Evolutionary conservation across 345 rosid genomes (phyloP).

Genomic region (Chamaenerion angustifolium): DNA sequence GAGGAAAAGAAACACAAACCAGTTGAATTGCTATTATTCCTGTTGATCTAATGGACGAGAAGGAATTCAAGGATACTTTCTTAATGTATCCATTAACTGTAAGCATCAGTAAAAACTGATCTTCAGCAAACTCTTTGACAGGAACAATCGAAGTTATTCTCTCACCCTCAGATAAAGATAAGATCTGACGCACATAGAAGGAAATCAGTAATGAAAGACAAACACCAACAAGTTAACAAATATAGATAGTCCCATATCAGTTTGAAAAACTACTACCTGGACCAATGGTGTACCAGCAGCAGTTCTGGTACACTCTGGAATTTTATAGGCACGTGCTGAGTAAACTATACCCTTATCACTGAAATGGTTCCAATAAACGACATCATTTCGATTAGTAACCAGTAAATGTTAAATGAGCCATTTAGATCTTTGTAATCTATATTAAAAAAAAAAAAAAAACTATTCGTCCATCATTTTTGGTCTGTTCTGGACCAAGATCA

Average conservation of each 20-base stretch:
- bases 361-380: constrained; percentile 6
- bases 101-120: constrained; percentile 83
- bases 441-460: too few species aligned
- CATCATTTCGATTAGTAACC: neutral
- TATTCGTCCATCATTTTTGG: too few species aligned
- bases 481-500: neutral
- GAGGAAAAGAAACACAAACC: constrained; percentile 34
- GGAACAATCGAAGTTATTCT: constrained; percentile 94
- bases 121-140: constrained; percentile 67
- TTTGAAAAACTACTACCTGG: constrained; percentile 39
- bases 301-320: constrained; percentile 74
- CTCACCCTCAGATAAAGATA: constrained; percentile 83
- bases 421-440: too few species aligned
- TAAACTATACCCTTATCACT: constrained; percentile 89
- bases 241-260: neutral
- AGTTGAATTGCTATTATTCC: constrained; percentile 94
- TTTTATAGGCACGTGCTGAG: constrained; percentile 88
- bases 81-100: constrained; percentile 92
- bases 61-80: constrained; percentile 70
- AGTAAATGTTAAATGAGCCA: too few species aligned
- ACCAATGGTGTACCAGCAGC: constrained; percentile 92
- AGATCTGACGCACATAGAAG: constrained; percentile 37
- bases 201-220: constrained; percentile 2
- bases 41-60: constrained; percentile 83
- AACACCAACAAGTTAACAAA: constrained; percentile 3